Evolutionary conservation across 768 basidiomycete genomes (phyloP), one percentile per base, ranked within the genome.

Genomic region (Harrya chromipes): DNA sequence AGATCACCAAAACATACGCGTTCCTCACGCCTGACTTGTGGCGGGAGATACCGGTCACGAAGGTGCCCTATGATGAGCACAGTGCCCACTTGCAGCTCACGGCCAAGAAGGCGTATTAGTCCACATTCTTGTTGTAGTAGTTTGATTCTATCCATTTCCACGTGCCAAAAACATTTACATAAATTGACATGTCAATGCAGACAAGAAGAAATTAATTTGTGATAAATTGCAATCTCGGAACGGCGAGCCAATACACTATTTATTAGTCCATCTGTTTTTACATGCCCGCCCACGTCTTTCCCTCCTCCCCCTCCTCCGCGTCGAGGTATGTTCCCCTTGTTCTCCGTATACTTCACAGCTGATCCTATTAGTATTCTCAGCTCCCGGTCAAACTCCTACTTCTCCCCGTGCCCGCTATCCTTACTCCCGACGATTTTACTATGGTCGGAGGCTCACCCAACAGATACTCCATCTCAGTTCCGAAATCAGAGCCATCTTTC

Each of bases 21-120:
- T 97, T 97, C 91, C 85, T 98, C 55, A 97, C 95, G 36, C 97
- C 97, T 50, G 94, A 97, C 70, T 81, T 98, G 63, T 98, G 95
- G 95, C 84, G 86, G 66, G 90, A 95, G 69, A 95, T 95, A 69
- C 84, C 92, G 35, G 75, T 89, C 24, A 89, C 88, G 54, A 90
- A 88, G 72, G 78, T 87, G 61, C 92, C 92, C 9, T 97, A 89
- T 76, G 95, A 98, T 70, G 94, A 95, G 75, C 87, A 92, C 82
- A 90, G 90, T 65, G 87, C 84, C 40, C 92, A 97, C 71, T 80
- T 99, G 53, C 89, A 89, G 68, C 78, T 95, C 58, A 79, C 82
- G 47, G 81, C 85, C 72, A 94, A 92, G 80, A 86, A 86, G 70
- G 65, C 65, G 68, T 78, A 80, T 59, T 86, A 85, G 72, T 60